Conservation (phyloP, 768 basidiomycete genomes). For the Pisolithus sp. region DNA sequence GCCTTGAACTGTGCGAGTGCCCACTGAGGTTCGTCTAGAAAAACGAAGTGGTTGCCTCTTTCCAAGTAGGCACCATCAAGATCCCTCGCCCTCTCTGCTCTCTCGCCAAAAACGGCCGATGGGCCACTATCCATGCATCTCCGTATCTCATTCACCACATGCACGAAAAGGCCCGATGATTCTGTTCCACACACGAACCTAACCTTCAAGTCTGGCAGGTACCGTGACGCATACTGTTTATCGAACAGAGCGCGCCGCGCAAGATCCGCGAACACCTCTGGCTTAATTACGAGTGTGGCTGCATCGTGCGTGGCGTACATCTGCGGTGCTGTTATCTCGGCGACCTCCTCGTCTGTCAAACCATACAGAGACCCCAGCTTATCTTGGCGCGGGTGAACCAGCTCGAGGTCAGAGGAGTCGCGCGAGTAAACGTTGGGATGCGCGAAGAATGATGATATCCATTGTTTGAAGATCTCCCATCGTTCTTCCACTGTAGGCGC, state of each 20-base stretch:
- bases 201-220: not conserved
- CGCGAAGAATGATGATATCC: not conserved
- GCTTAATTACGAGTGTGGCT: too few relatives aligned
- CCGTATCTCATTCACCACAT: not conserved
- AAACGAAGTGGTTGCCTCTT: slow-evolving; percentile 1
- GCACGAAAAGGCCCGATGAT: not conserved
- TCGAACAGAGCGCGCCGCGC: not conserved
- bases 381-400: not conserved
- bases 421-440: not conserved
- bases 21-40: not conserved
- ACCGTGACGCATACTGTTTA: not conserved
- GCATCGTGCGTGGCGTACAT: too few relatives aligned
- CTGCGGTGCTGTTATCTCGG: not conserved
- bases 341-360: not conserved
- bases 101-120: not conserved
- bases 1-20: not conserved
- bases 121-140: not conserved
- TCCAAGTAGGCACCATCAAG: not conserved
- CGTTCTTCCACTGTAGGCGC: not conserved
- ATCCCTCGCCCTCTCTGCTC: not conserved
- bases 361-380: too few relatives aligned
- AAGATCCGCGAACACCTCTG: too few relatives aligned
- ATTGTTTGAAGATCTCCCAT: not conserved
- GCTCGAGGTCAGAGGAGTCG: not conserved
- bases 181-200: not conserved